phyloP scores from a whole-genome alignment of 495 filamentous ascomycete species.

The Penicillium arizonense region DNA sequence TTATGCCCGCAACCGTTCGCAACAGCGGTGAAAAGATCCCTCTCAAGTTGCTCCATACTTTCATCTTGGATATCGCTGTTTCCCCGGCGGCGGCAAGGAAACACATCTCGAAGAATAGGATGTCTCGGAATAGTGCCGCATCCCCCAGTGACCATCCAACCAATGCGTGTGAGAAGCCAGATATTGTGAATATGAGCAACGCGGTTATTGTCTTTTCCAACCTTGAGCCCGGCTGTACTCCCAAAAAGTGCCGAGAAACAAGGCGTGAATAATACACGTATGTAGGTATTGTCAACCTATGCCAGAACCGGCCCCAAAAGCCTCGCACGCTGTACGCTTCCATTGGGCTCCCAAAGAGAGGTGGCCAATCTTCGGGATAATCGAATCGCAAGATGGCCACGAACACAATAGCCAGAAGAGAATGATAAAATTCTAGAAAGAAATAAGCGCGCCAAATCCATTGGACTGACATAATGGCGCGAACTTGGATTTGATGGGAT shows the following conservation, averaged over 20 bases:
- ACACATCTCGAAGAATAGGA: neutral
- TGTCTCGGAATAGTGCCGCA: neutral
- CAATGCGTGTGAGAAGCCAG: neutral
- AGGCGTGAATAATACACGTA: neutral
- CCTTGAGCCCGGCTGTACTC: neutral
- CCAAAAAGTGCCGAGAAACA: neutral
- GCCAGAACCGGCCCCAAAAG: slow-evolving; percentile 1
- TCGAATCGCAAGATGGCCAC: neutral
- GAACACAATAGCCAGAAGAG: neutral
- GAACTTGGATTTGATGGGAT: neutral
- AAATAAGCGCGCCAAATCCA: neutral
- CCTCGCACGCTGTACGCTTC: neutral
- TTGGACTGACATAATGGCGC: neutral
- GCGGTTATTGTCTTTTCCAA: neutral
- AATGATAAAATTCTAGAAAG: neutral
- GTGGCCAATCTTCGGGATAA: neutral
- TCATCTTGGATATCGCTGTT: too few species aligned
- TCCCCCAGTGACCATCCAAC: neutral
- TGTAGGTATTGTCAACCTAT: neutral
- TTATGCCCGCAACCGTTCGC: too few species aligned
- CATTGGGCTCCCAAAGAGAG: neutral
- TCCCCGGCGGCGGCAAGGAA: neutral
- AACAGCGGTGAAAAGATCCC: too few species aligned
- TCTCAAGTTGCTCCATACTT: too few species aligned
- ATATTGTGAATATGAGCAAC: neutral